phyloP scores from a whole-genome alignment of 2,329 filamentous ascomycete genomes.

The Lecanosticta acicola region DNA sequence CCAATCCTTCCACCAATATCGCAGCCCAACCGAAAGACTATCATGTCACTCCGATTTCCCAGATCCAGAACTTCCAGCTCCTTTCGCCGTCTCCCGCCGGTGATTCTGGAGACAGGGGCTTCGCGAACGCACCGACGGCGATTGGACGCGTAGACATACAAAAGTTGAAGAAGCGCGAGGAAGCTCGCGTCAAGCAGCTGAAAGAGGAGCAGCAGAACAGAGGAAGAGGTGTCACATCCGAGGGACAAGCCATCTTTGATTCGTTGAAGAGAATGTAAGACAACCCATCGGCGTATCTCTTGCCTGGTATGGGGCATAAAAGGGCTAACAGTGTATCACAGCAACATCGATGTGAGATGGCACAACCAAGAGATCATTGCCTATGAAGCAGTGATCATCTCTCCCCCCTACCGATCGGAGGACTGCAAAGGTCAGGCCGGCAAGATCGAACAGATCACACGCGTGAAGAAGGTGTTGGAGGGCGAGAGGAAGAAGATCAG shows the following conservation, averaged over 20 bases:
- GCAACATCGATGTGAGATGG: conserved; percentile 50
- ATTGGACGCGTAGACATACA: conserved; percentile 51
- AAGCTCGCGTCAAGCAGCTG: conserved; percentile 50
- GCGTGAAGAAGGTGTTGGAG: conserved; percentile 44
- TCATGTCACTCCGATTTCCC: conserved; percentile 55
- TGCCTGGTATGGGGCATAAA: too few species aligned
- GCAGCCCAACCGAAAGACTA: conserved; percentile 49
- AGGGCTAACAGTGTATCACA: conserved; percentile 10
- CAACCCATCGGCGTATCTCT: too few species aligned
- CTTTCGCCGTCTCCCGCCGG: conserved; percentile 33
- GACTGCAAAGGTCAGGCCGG: conserved; percentile 46
- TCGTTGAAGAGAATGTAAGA: conserved; percentile 52
- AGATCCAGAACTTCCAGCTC: conserved; percentile 54
- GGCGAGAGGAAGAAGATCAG: conserved; percentile 41
- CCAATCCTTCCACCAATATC: conserved; percentile 29
- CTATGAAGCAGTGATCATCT: conserved; percentile 55
- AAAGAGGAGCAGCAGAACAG: conserved; percentile 54
- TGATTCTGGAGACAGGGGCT: conserved; percentile 38
- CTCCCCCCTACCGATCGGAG: conserved; percentile 53
- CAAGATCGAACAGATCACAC: conserved; percentile 38
- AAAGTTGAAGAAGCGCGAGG: conserved; percentile 51
- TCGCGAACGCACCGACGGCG: conserved; percentile 40
- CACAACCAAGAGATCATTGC: conserved; percentile 55
- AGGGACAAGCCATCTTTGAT: conserved; percentile 60
- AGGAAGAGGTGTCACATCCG: conserved; percentile 56